phyloP scores from a whole-genome alignment of 2,329 filamentous ascomycete genomes.

The Ceratocystis alfenasii region DNA sequence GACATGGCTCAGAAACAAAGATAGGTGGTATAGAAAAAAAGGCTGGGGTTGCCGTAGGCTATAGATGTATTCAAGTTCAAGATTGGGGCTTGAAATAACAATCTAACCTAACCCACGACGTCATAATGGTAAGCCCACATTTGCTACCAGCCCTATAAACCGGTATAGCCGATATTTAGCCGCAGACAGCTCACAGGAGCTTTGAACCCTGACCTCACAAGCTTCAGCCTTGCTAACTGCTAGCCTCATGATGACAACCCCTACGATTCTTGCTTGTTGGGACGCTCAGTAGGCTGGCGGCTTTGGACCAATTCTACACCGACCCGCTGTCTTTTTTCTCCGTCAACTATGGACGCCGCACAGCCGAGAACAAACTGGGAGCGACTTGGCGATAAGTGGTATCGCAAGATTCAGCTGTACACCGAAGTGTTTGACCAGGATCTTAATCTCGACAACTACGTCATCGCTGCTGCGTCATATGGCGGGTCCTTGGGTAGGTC shows the following conservation, averaged over 20 bases:
- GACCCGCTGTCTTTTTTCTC: not conserved
- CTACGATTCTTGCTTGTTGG: not conserved
- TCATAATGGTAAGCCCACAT: not conserved
- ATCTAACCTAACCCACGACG: not conserved
- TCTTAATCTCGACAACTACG: conserved; percentile 87
- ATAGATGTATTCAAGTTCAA: too few species aligned
- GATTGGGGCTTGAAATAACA: not conserved
- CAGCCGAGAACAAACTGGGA: conserved; percentile 84
- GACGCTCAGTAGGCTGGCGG: not conserved
- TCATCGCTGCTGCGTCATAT: conserved; percentile 82
- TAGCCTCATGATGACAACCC: conserved; percentile 1
- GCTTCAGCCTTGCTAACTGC: not conserved
- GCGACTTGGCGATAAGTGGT: conserved; percentile 83
- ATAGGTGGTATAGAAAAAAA: too few species aligned
- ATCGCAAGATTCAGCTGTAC: conserved; percentile 89
- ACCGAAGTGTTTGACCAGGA: conserved; percentile 86
- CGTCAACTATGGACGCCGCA: conserved; percentile 41
- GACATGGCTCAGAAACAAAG: conserved; percentile 12
- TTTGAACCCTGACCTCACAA: not conserved
- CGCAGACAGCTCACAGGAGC: not conserved
- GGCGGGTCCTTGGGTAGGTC: conserved; percentile 78
- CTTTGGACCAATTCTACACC: not conserved
- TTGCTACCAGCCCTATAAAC: not conserved
- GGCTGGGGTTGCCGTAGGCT: too few species aligned
- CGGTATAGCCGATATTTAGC: conserved; percentile 8